Evolutionary conservation across 306 rosid species (phyloP).

Genomic region (Fagus sylvatica): DNA sequence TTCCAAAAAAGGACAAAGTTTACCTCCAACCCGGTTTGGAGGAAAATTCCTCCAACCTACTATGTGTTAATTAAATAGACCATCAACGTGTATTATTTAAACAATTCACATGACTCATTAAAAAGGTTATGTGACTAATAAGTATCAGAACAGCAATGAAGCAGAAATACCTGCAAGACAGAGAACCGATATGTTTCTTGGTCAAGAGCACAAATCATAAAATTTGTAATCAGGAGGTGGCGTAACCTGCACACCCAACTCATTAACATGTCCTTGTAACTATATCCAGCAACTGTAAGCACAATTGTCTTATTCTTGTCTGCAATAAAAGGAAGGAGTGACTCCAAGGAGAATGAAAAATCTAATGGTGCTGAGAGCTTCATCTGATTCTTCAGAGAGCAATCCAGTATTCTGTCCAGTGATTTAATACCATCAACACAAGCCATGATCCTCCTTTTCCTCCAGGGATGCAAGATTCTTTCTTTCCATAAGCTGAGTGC

Average conservation of each 20-base stretch:
- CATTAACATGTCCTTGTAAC: constrained; percentile 97
- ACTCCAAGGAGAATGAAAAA: constrained; percentile 77
- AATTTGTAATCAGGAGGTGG: constrained; percentile 54
- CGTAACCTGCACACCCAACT: constrained; percentile 91
- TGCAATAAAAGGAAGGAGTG: constrained; percentile 59
- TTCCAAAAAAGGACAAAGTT: not conserved
- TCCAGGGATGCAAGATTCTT: constrained; percentile 37
- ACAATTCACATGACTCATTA: too few species aligned
- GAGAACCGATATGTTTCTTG: constrained; percentile 74
- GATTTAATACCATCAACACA: constrained; percentile 46
- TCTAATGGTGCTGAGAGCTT: constrained; percentile 39
- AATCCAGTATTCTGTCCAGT: constrained; percentile 31
- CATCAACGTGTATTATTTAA: too few species aligned
- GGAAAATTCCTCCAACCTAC: too few species aligned
- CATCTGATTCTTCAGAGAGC: constrained; percentile 43
- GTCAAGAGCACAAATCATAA: constrained; percentile 76
- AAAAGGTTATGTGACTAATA: too few species aligned
- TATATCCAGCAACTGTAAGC: constrained; percentile 78
- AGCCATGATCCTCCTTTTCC: constrained; percentile 43
- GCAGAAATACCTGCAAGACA: constrained; percentile 65
- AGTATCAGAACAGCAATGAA: not conserved
- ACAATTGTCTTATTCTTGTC: constrained; percentile 70
- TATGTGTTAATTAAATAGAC: too few species aligned
- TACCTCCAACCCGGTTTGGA: too few species aligned
- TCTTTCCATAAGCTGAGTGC: constrained; percentile 36